Conservation (phyloP, 441 rosid genomes). For the Pelargonium citronellum region DNA sequence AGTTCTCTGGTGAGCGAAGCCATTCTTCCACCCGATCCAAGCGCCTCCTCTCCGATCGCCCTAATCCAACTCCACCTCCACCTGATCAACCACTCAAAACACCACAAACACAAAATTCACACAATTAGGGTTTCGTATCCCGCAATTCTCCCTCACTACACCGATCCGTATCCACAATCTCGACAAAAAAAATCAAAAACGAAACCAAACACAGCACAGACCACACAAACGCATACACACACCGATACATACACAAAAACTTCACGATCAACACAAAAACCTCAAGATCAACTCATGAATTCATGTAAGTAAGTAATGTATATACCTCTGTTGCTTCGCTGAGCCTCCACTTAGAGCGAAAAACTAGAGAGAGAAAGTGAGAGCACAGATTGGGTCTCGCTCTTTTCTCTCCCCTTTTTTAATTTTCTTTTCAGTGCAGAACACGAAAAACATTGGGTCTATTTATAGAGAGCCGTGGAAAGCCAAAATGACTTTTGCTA, state of each 20-base stretch:
- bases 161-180: slow-evolving; percentile 13
- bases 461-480: neutral
- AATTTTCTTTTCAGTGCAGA: neutral
- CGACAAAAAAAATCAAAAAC: slow-evolving; percentile 25
- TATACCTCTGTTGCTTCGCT: neutral
- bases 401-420: neutral
- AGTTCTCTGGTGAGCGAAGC: slow-evolving; percentile 68
- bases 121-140: slow-evolving; percentile 1
- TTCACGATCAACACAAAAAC: neutral
- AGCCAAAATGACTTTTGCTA: too few relatives aligned
- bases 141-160: slow-evolving; percentile 21
- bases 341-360: slow-evolving; percentile 3
- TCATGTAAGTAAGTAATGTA: neutral
- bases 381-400: neutral
- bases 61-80: neutral
- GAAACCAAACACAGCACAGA: neutral
- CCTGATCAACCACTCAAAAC: slow-evolving; percentile 2
- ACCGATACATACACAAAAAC: neutral
- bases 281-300: neutral
- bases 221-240: neutral
- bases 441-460: neutral
- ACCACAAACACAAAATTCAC: slow-evolving; percentile 7
- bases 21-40: slow-evolving; percentile 27
- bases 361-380: neutral
- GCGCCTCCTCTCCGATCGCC: slow-evolving; percentile 4